A percentile compares a stretch with the other conserved stretches of the same genome.
These are phyloP conservation scores for Pyrus hybrid DNA, from an alignment of 331 rosid species.

Conservation along the genomic window DNA sequence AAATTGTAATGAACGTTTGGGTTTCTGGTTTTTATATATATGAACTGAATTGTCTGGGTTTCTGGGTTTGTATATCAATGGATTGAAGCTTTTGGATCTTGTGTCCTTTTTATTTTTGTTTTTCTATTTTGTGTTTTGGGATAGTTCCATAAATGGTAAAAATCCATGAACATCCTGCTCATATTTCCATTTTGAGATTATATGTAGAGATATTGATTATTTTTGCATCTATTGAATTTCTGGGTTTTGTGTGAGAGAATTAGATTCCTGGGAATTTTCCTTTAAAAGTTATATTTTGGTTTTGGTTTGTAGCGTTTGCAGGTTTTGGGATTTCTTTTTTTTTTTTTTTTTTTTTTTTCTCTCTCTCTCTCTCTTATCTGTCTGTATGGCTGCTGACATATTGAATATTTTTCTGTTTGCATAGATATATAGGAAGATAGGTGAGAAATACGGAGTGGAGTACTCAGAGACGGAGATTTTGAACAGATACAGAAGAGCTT, in stretches of 20 bases:
- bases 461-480: constrained; percentile 88
- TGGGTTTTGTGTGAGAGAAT: background rate
- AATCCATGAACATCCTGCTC: background rate
- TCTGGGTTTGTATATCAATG: background rate
- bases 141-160: background rate
- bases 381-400: background rate
- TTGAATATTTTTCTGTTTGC: background rate
- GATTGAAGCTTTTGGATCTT: background rate
- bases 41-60: background rate
- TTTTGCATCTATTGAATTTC: background rate
- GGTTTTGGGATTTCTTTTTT: background rate
- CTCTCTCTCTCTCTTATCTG: background rate
- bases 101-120: background rate
- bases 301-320: background rate
- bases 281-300: background rate
- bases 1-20: background rate
- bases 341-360: background rate
- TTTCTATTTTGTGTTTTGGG: background rate
- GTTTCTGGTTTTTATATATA: background rate
- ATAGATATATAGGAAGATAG: constrained; percentile 72
- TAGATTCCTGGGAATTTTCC: background rate
- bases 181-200: background rate
- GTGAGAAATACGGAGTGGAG: constrained; percentile 88
- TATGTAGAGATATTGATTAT: background rate
- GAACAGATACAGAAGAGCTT: constrained; percentile 82